phyloP scores from a whole-genome alignment of 345 rosid genomes.

The Eucalyptus marginata region DNA sequence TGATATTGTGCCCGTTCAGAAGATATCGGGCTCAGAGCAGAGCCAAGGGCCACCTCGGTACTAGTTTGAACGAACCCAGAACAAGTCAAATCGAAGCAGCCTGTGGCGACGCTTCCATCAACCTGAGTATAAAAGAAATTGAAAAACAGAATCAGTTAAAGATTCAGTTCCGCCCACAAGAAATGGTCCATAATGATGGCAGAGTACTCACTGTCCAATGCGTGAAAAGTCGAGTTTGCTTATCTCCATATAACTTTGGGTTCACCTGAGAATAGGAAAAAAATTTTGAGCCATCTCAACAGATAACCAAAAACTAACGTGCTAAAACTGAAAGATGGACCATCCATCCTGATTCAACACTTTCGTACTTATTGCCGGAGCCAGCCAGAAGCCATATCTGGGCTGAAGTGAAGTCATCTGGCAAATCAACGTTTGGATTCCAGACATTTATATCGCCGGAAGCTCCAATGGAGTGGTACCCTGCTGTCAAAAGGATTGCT shows the following conservation, averaged over 20 bases:
- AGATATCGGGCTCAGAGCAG: conserved; percentile 2
- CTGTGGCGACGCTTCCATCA: conserved; percentile 15
- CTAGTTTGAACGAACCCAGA: conserved; percentile 37
- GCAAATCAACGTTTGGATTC: conserved; percentile 18
- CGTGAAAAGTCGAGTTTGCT: background rate
- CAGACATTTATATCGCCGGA: conserved; percentile 30
- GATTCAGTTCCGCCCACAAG: background rate
- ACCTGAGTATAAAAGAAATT: background rate
- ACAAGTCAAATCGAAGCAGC: conserved; percentile 31
- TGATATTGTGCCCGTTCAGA: background rate
- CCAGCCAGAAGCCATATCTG: conserved; percentile 37
- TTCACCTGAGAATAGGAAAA: background rate
- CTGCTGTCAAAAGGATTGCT: conserved; percentile 7
- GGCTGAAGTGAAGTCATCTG: conserved; percentile 13
- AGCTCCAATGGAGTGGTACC: conserved; percentile 25
- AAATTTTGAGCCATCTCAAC: background rate
- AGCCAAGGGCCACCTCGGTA: conserved; percentile 6
- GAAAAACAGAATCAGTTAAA: background rate
- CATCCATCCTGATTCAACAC: conserved; percentile 43
- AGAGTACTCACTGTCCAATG: conserved; percentile 5
- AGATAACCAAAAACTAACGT: background rate
- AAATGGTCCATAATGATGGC: background rate
- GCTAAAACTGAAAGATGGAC: background rate
- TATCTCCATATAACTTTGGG: background rate
- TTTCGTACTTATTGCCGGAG: conserved; percentile 6